Base-by-base conservation (phyloP, 305 asterid species). In the Fraxinus baroniana region DNA sequence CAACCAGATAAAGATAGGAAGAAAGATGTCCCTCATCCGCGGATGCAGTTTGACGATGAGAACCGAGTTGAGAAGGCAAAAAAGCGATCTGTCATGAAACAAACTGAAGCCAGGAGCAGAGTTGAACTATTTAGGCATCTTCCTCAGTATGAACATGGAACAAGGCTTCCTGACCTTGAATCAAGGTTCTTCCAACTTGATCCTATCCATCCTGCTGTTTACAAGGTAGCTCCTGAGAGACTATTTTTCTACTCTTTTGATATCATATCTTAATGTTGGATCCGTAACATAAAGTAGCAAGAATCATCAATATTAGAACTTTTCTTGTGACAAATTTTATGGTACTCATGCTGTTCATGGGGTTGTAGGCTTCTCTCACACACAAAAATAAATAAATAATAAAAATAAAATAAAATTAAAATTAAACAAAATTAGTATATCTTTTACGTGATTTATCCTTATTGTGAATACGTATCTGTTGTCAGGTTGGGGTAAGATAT, bases 71-170 rank as follows among this genome's bases (percentile, higher is more conserved):
- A 93, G 81, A 95, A 95, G 91, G 97, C 97, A 70, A 95, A 93
- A 88, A 95, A 90, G 87, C 93, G 97, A 24, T 88, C 97, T 3
- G 95, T 93, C 5, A 92, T 95, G 30, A 93, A 91, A 85, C 97
- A 93, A 90, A 91, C 91, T 78, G 97, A 92, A 87, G 94, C 93
- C 62, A 92, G 85, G 90, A 93, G 88, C 86, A 88, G 93, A 84
- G 97, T 95, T 83, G 98, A 95, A 79, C 93, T 93, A 73, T 93
- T 95, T 78, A 89, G 98, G 91, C 98, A 95, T 88, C 87, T 95
- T 57, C 97, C 98, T 78, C 98, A 95, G 88, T 93, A 95, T 90
- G 97, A 95, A 83, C 95, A 90, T 84, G 98, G 98, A 82, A 89
- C 95, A 3, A 87, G 84, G 72, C 90, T 92, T 79, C 88, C 91